These are phyloP conservation scores for Thraustotheca clavata DNA, from an alignment of 352 stramenopile genomes.

Conservation along the genomic window DNA sequence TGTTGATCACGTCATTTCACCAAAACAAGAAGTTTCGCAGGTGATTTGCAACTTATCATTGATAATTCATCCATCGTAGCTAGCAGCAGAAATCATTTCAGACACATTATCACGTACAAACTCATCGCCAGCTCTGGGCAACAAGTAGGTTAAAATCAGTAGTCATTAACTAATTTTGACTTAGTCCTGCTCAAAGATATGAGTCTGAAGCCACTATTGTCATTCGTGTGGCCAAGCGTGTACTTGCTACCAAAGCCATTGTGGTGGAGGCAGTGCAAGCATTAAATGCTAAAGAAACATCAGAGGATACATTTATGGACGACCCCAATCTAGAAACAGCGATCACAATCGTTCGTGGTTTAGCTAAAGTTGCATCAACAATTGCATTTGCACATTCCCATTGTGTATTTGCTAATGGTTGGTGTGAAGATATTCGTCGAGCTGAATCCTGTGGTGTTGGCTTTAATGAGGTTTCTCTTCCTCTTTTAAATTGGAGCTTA, in stretches of 20 bases:
- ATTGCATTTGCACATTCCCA: slow-evolving; percentile 14
- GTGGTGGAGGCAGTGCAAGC: not conserved
- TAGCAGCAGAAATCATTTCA: slow-evolving; percentile 19
- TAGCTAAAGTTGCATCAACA: slow-evolving; percentile 8
- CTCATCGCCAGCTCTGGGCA: slow-evolving; percentile 5
- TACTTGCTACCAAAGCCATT: not conserved
- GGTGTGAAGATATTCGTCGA: not conserved
- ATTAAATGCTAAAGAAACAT: not conserved
- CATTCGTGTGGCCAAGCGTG: not conserved
- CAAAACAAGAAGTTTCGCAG: slow-evolving; percentile 10
- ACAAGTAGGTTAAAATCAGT: not conserved
- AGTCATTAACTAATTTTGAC: not conserved
- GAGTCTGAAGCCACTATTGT: slow-evolving; percentile 3
- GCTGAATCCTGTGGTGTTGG: not conserved
- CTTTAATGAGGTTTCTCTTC: not conserved
- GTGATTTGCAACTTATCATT: not conserved
- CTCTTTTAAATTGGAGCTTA: not conserved
- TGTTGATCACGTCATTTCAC: not conserved
- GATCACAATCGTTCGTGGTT: slow-evolving; percentile 36
- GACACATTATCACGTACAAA: slow-evolving; percentile 16
- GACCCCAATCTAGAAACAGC: slow-evolving; percentile 46
- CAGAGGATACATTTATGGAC: slow-evolving; percentile 22
- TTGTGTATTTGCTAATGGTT: slow-evolving; percentile 9
- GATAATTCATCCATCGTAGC: not conserved
- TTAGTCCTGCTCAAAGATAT: not conserved